Percentiles rank a stretch among this genome's conserved stretches.
Evolutionary conservation across 2,329 filamentous ascomycete genomes (phyloP).

Genomic region (Aspergillus ustus): DNA sequence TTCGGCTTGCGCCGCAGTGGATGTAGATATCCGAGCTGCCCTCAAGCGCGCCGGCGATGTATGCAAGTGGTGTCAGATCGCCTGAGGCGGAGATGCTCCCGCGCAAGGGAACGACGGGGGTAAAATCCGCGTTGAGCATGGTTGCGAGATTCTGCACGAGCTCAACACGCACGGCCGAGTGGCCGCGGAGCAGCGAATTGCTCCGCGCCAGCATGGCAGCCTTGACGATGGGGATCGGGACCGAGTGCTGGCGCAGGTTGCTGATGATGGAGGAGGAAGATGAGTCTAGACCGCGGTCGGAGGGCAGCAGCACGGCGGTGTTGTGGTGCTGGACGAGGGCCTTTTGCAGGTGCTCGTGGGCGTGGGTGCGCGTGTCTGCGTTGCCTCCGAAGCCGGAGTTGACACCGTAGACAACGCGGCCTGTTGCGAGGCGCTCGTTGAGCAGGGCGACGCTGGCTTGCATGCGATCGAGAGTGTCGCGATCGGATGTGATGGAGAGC

Average conservation of each 20-base stretch:
- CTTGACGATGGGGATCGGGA: slow-evolving; percentile 58
- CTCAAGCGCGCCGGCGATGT: slow-evolving; percentile 40
- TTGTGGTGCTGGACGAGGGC: slow-evolving; percentile 47
- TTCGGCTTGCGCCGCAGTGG: slow-evolving; percentile 15
- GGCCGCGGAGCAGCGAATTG: slow-evolving; percentile 60
- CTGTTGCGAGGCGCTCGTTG: slow-evolving; percentile 15
- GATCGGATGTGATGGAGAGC: neutral
- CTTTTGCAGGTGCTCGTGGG: slow-evolving; percentile 55
- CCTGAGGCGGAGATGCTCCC: slow-evolving; percentile 46
- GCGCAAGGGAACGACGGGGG: slow-evolving; percentile 41
- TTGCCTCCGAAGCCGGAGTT: slow-evolving; percentile 71
- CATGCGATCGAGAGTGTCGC: slow-evolving; percentile 14
- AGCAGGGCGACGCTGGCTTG: slow-evolving; percentile 21
- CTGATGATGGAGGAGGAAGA: neutral
- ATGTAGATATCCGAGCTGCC: slow-evolving; percentile 47
- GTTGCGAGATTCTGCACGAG: slow-evolving; percentile 26
- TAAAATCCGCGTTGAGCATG: slow-evolving; percentile 25
- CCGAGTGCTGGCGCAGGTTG: slow-evolving; percentile 36
- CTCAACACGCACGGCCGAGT: slow-evolving; percentile 53
- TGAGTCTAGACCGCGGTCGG: slow-evolving; percentile 21
- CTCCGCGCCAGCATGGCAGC: slow-evolving; percentile 59
- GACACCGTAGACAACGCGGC: slow-evolving; percentile 50
- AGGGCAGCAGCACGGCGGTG: slow-evolving; percentile 49
- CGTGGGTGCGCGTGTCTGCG: slow-evolving; percentile 62
- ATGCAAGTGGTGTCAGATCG: slow-evolving; percentile 43